Conservation (phyloP, 139 green algal genomes). For the Mesotaenium endlicherianum region DNA sequence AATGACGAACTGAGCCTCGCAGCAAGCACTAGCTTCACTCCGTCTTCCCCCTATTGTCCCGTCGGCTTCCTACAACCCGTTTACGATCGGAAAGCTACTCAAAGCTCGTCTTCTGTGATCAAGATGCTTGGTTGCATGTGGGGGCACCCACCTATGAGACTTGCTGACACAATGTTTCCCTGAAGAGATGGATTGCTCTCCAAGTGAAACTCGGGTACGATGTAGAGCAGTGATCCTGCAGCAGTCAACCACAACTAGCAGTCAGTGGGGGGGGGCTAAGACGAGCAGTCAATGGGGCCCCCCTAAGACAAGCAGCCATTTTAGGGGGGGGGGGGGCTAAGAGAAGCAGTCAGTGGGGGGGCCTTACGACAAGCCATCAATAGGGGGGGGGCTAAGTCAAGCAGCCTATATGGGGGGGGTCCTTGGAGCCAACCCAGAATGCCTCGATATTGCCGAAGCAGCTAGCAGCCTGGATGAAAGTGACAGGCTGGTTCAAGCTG, state of each 20-base stretch:
- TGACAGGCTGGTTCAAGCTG: too few species aligned
- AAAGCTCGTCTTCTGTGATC: too few species aligned
- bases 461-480: too few species aligned
- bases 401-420: not conserved
- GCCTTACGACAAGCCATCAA: not conserved
- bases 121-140: too few species aligned
- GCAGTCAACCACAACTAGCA: too few species aligned
- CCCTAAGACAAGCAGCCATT: not conserved
- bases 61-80: too few species aligned
- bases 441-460: too few species aligned
- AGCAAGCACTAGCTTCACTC: too few species aligned
- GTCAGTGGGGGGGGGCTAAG: not conserved
- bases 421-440: not conserved
- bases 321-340: not conserved
- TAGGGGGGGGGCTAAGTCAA: not conserved
- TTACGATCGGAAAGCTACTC: too few species aligned
- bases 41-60: too few species aligned
- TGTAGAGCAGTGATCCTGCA: slow-evolving; percentile 19
- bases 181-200: not conserved
- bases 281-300: not conserved
- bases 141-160: slow-evolving; percentile 12
- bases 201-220: slow-evolving; percentile 7
- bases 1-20: too few species aligned
- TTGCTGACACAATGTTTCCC: slow-evolving; percentile 5
- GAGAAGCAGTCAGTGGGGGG: not conserved